Base-by-base conservation (phyloP, 352 stramenopile genomes). In the Phytopythium montanum region DNA sequence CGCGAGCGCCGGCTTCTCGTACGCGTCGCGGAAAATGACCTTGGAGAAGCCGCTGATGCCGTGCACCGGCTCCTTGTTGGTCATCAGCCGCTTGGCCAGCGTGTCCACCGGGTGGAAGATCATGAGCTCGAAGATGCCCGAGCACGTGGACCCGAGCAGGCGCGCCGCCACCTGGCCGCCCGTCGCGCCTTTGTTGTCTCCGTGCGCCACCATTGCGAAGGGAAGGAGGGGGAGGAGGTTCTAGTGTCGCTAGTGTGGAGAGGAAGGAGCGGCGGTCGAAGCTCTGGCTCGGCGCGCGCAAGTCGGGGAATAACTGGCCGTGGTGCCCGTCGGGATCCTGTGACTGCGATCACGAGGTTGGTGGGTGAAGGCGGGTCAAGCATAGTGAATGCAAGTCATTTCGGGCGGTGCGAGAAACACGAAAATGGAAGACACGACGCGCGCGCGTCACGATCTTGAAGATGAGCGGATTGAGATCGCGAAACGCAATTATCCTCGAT, bases 31-130 rank as follows among this genome's bases (percentile, higher is more conserved):
- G 68, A 98, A 98, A 64, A 98, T 90, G 56, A 95, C 83, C 61
- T 90, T 76, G 61, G 78, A 87, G 23, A 94, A 62, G 23, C 73
- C 85, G 10, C 67, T 46, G 45, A 76, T 33, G 54, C 75, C 82
- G 31, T 76, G 42, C 36, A 78, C 68, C 13, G 64, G 49, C 50
- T 88, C 80, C 60, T 89, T 90, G 80, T 96, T 96, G 61, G 85
- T 96, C 94, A 98, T 98, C 36, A 98, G 72, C 34, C 93, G 92
- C 76, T 98, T 98, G 51, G 94, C 93, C 28, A 98, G 80, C 26
- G 94, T 98, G 72, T 98, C 93, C 45, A 98, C 92, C 4, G 93
- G 92, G 75, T 98, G 94, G 75, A 98, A 98, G 56, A 98, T 88
- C 65, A 96, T 81, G 46, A 98, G 89, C 73, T 98, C 94, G 25